These are phyloP conservation scores for Curvularia verruculosa DNA, from an alignment of 2,329 filamentous ascomycete species.

Conservation along the genomic window DNA sequence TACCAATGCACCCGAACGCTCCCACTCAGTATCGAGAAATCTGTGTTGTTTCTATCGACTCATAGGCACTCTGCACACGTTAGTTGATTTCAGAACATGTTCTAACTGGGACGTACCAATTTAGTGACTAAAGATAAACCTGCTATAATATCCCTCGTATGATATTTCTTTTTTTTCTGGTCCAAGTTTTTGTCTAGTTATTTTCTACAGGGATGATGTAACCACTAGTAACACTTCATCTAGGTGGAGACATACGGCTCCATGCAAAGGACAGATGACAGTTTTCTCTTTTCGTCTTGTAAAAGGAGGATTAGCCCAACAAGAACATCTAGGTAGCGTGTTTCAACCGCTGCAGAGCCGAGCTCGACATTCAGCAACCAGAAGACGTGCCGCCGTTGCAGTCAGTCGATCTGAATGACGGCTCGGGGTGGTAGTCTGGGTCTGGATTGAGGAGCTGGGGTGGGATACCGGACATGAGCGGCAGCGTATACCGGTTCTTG, in stretches of 20 bases:
- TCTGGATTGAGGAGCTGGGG: not conserved
- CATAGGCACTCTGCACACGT: not conserved
- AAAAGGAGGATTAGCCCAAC: not conserved
- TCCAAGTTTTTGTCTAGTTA: not conserved
- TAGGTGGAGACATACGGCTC: not conserved
- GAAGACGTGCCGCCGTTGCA: not conserved
- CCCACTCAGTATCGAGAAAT: not conserved
- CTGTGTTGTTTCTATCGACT: not conserved
- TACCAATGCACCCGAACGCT: not conserved
- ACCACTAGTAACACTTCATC: not conserved
- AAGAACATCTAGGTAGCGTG: not conserved
- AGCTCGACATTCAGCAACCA: not conserved
- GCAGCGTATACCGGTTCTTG: constrained; percentile 4
- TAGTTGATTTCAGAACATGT: not conserved
- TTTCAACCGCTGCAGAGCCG: not conserved
- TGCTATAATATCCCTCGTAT: not conserved
- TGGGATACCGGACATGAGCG: not conserved
- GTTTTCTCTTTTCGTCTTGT: not conserved
- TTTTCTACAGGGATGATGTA: not conserved
- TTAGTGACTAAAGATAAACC: not conserved
- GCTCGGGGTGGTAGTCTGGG: not conserved
- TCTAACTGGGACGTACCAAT: not conserved
- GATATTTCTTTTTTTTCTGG: not conserved
- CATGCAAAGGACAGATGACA: not conserved
- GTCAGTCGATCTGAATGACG: not conserved